Base-by-base conservation (phyloP, 23 red algal species). In the Agarophyton chilense region DNA sequence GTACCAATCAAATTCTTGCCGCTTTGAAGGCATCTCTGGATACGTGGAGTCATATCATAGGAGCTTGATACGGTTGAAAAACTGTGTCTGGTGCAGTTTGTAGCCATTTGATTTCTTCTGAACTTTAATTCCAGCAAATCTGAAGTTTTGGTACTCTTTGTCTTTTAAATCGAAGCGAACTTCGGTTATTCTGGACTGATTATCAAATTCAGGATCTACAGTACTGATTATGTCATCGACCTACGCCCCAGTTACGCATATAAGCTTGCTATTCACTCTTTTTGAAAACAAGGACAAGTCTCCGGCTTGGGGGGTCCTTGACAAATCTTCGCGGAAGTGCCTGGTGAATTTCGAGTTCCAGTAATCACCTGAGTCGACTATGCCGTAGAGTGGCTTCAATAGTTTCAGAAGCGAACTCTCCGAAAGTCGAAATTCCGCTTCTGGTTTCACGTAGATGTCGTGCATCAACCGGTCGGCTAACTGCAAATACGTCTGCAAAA, bases 91-190 rank as follows among this genome's bases (percentile, higher is more conserved):
- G 8, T 74, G 38, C 9, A 24, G 22, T 34, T 31, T 74, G n/a
- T 45, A 45, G 34, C 22, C 68, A 8, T 42, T 74, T 34, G 31
- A 10, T 13, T 9, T 14, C 12, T 34, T 43, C 34, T 63, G 5
- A 11, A 84, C 24, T 25, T 84, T 11, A 35, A 88, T 76, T 25
- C 83, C 83, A 61, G 83, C 83, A 32, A 88, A 88, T 76, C 34
- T n/a, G n/a, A n/a, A n/a, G n/a, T n/a, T n/a, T n/a, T n/a, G n/a
- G n/a, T n/a, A n/a, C n/a, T n/a, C n/a, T 25, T 12, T 16, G 14
- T 60, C 33, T 46, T 72, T 88, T 34, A 41, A 73, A 18, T 88
- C 16, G 53, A 88, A 88, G 11, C 50, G 35, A 28, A 52, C 16
- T 45, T n/a, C 31, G 5, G 44, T 88, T 5, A 35, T 36, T 6